Percentiles rank a stretch among this genome's conserved stretches.
These are phyloP conservation scores for Sporothrix sp. DNA, from an alignment of 2,329 filamentous ascomycete genomes.

Conservation along the genomic window DNA sequence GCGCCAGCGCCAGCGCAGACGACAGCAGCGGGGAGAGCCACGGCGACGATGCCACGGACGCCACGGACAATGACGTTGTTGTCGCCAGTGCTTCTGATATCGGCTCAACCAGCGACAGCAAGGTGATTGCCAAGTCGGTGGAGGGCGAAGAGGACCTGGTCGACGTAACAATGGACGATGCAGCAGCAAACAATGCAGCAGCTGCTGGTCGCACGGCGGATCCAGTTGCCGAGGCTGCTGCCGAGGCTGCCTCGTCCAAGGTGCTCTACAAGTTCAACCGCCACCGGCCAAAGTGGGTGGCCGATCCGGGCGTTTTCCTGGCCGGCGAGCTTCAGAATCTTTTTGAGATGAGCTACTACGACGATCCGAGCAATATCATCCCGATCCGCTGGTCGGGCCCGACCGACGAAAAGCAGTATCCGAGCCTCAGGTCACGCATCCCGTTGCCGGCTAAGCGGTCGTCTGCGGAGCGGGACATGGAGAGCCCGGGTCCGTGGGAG, in stretches of 20 bases:
- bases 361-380: constrained; percentile 46
- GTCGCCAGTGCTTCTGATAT: constrained; percentile 54
- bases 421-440: constrained; percentile 29
- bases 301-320: constrained; percentile 45
- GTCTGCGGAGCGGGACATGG: constrained; percentile 37
- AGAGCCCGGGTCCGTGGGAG: constrained; percentile 39
- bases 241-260: constrained; percentile 18
- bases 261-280: constrained; percentile 39
- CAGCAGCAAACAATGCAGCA: constrained; percentile 28
- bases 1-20: not conserved
- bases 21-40: not conserved
- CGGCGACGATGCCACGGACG: constrained; percentile 4
- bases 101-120: constrained; percentile 58
- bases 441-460: constrained; percentile 25
- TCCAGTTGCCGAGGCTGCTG: constrained; percentile 14
- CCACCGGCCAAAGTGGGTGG: constrained; percentile 42
- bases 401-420: constrained; percentile 48
- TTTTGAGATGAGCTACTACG: constrained; percentile 66
- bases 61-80: constrained; percentile 55
- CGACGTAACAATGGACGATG: constrained; percentile 75
- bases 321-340: constrained; percentile 55
- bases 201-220: constrained; percentile 16
- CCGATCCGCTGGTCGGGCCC: constrained; percentile 61
- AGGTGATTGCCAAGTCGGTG: constrained; percentile 67
- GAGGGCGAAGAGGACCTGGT: constrained; percentile 87